phyloP scores from a whole-genome alignment of 306 rosid species.

The Oemleria cerasiformis region DNA sequence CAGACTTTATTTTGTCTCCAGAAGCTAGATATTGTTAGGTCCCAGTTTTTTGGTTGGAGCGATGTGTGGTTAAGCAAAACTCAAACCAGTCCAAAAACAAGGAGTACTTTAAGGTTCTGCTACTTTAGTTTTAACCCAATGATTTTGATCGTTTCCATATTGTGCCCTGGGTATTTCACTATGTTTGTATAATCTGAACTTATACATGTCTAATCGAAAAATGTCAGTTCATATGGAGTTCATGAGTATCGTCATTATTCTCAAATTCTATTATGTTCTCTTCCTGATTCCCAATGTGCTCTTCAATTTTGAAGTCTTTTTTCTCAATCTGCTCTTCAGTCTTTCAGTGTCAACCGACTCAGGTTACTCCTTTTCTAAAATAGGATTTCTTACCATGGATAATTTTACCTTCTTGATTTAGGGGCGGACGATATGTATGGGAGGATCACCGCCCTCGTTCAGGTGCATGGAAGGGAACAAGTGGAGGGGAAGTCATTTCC shows the following conservation, averaged over 20 bases:
- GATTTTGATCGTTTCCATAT: not conserved
- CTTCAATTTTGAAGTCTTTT: not conserved
- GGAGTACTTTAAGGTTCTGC: not conserved
- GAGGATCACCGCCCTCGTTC: slow-evolving; percentile 97
- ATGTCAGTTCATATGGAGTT: not conserved
- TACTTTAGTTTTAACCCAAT: not conserved
- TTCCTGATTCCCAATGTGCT: not conserved
- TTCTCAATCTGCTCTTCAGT: not conserved
- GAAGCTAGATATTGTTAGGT: no score
- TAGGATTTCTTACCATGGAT: not conserved
- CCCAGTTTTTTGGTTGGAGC: no score
- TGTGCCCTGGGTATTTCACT: not conserved
- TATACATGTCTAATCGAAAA: not conserved
- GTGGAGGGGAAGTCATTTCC: slow-evolving; percentile 90
- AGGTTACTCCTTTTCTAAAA: not conserved
- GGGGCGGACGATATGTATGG: slow-evolving; percentile 83
- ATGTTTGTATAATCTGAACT: not conserved
- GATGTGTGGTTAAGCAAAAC: no score
- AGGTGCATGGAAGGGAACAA: slow-evolving; percentile 89
- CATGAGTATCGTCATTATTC: not conserved
- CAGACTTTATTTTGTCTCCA: no score
- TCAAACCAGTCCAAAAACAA: no score
- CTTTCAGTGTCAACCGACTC: not conserved
- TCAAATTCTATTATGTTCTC: not conserved
- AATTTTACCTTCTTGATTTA: slow-evolving; percentile 24